phyloP scores from a whole-genome alignment of 768 basidiomycete species.

The Mrakia hoshinonis region DNA sequence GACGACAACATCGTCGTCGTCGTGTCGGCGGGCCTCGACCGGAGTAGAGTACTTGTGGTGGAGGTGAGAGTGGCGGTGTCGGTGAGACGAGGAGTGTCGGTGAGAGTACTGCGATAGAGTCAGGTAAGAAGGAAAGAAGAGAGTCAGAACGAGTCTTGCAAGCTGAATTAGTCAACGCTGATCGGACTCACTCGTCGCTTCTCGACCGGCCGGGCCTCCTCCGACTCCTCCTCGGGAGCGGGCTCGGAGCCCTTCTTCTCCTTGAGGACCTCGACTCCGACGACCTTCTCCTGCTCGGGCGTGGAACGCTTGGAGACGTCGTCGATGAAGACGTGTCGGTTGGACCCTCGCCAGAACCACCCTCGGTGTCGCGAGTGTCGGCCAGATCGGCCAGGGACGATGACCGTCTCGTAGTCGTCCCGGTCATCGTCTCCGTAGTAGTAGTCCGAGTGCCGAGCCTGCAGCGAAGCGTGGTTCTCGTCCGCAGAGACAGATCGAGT shows the following conservation, averaged over 20 bases:
- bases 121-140: not conserved
- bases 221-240: not conserved
- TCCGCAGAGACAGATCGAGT: not conserved
- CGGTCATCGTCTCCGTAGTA: not conserved
- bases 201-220: not conserved
- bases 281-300: not conserved
- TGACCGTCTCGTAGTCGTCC: no score
- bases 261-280: not conserved
- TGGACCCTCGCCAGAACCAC: not conserved
- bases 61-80: slow-evolving; percentile 22
- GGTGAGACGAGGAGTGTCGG: no score
- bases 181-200: not conserved
- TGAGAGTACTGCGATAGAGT: not conserved
- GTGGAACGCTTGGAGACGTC: not conserved
- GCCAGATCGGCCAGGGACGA: no score
- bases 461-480: not conserved
- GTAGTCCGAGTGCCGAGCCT: not conserved
- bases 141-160: not conserved
- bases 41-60: slow-evolving; percentile 25
- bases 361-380: no score
- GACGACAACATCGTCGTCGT: slow-evolving; percentile 27
- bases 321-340: not conserved
- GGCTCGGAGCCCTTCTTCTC: slow-evolving; percentile 5
- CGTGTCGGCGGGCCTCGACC: slow-evolving; percentile 2
- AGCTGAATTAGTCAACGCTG: not conserved